Base-by-base conservation (phyloP, 176 grass and related monocot genomes). In the Neostapfia colusana region DNA sequence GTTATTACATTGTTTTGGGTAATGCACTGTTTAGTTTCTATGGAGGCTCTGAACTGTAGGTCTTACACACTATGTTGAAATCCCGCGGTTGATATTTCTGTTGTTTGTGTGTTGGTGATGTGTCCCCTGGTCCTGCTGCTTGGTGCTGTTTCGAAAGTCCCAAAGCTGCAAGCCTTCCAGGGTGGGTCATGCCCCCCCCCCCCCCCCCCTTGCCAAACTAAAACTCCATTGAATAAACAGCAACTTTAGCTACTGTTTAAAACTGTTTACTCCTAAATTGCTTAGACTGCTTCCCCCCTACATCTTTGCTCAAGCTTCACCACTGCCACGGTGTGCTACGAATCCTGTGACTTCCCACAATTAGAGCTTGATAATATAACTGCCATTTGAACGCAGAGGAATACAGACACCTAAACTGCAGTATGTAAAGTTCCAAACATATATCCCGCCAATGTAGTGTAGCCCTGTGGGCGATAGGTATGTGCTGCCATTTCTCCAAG, bases 11-110 rank as follows among this genome's bases (percentile, higher is more conserved):
- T 64, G 41, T 78, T 28, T 82, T 11, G 40, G 63, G 27, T 23
- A 63, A 76, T 54, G 41, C 39, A 70, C 24, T 44, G 72, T 66
- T 77, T 39, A 26, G 62, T 27, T 76, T 42, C 9, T n/a, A 25
- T 3, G 55, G 59, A 63, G 48, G 16, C 48, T 50, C 17, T 50
- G 16, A 50, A 18, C 48, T 76, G 41, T 63, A 6, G 20, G 24
- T 8, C 40, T 62, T 31, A 37, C 24, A 26, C 8, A 5, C 26
- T 23, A 0, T 13, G 7, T 35, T 64, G 43, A 34, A 35, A 37
- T 46, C 26, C 48, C 10, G 45, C 6, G 17, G 20, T 65, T 50
- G 9, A 51, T 77, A 23, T 55, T 55, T 55, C 18, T 18, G 7
- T 18, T 50, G 0, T 8, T 14, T 60, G 25, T 48, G n/a, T 45